phyloP scores from a whole-genome alignment of 2,329 filamentous ascomycete genomes.

The Epichloe gansuensis region DNA sequence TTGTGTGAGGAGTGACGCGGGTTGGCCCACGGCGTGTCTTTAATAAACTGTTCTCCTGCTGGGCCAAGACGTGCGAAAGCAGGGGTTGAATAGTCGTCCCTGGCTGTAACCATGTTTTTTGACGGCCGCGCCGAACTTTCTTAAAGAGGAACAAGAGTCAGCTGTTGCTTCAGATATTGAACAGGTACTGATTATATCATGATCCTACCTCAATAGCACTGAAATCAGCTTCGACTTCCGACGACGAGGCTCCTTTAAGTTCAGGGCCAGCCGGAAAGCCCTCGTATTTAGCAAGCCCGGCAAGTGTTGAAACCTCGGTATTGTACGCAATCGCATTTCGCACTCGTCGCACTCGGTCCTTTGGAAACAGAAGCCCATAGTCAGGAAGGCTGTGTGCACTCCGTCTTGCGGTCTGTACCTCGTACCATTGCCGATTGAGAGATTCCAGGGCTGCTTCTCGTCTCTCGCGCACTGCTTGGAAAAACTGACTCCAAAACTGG shows the following conservation, averaged over 20 bases:
- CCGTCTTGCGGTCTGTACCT: constrained; percentile 80
- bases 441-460: constrained; percentile 69
- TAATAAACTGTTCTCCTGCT: constrained; percentile 75
- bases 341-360: constrained; percentile 64
- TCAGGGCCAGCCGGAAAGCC: constrained; percentile 93
- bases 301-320: constrained; percentile 81
- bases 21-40: constrained; percentile 87
- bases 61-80: constrained; percentile 43
- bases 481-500: constrained; percentile 82
- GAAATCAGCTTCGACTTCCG: constrained; percentile 77
- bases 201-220: constrained; percentile 67
- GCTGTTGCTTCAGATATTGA: not conserved
- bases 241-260: constrained; percentile 57
- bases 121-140: constrained; percentile 23
- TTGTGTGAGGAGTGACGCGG: constrained; percentile 67
- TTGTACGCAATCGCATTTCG: constrained; percentile 86
- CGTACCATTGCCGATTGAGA: constrained; percentile 82
- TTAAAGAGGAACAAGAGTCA: constrained; percentile 14
- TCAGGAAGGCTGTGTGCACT: constrained; percentile 70
- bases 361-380: constrained; percentile 70
- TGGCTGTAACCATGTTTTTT: constrained; percentile 28
- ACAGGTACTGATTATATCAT: not conserved
- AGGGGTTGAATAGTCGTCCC: constrained; percentile 36
- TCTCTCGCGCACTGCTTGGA: constrained; percentile 72
- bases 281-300: constrained; percentile 86